Evolutionary conservation across 2,329 filamentous ascomycete genomes (phyloP), one percentile per base, ranked within the genome.

Genomic region (Botrytis porri): DNA sequence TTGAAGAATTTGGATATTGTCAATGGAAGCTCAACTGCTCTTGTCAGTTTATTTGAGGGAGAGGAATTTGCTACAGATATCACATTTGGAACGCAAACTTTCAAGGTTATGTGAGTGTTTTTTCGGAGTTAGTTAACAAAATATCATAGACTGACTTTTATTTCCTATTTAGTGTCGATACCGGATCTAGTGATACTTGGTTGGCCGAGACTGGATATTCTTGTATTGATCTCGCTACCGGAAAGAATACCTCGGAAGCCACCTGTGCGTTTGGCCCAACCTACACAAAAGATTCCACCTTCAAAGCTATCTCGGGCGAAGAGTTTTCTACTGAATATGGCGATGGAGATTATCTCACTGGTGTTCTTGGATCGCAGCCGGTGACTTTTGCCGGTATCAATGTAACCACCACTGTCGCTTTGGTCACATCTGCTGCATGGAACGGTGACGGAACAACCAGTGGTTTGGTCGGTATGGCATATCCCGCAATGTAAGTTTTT

Each of bases 391-490:
- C 82, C 12, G 84, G 84, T 3, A 81, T 88, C 61, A 83, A 82
- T 1, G 83, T 85, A 0, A 77, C 80, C 14, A 85, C 87, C 75
- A 81, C 84, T 54, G 80, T 88, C 25, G 86, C 82, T 2, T 74
- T 87, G 35, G 85, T 85, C 8, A 81, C 83, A 59, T 75, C 78
- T 54, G 82, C 84, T 0, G 81, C 81, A 25, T 85, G 83, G 80
- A 77, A 80, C 9, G 85, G 85, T 32, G 84, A 86, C 72, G 81
- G 80, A 2, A 78, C 82, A 35, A 84, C 84, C 1, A 84, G 82
- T 29, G 86, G 87, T 3, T 79, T 88, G 8, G 75, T 88, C 4
- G 87, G 86, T 1, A 80, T 88, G 16, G 85, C 82, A 1, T 88
- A 86, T 76, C 83, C 84, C 16, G 80, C 82, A 35, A 76, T 87